Evolutionary conservation across 805 yeast genomes (phyloP), one percentile per base, ranked within the genome.

Genomic region (Sugiyamaella valdiviana): DNA sequence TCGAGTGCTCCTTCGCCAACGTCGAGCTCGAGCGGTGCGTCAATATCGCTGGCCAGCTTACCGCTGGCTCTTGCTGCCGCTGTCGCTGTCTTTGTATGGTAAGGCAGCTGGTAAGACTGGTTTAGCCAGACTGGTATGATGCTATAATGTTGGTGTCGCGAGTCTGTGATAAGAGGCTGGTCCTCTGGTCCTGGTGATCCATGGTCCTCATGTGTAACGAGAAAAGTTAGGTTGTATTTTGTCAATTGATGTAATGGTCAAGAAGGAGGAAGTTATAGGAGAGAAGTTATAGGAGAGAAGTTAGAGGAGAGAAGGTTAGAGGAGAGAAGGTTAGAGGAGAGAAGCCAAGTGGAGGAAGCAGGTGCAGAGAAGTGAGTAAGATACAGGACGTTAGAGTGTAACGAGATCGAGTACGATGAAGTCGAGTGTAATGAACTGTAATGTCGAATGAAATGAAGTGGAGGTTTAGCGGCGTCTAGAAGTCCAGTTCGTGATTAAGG

Each of bases 1-100:
- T n/a, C 37, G 6, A 10, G 24, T 19, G 42, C 45, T 20, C 40
- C 51, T 6, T 24, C 44, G 38, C 24, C 51, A 29, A 35, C 53
- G 16, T 26, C 53, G 10, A 14, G 21, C 16, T 15, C 46, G 15
- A 41, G 23, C 21, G 19, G 35, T 42, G 50, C 46, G 35, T 26
- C 22, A 9, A 16, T 26, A 12, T 15, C 21, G 12, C 26, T 32
- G n/a, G 22, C 29, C 5, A 16, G 44, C 19, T n/a, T 23, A 12
- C 26, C 44, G 36, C 22, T 41, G 19, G 22, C 17, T 15, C 14
- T 19, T 14, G 20, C 26, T 26, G 32, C 32, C 14, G 32, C 14
- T 3, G 32, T n/a, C 32, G 32, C 32, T 26, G 32, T 7, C 14
- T n/a, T 26, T 12, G 32, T 6, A 4, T 12, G 4, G n/a, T 26